Percentiles rank a stretch among this genome's conserved stretches.
Evolutionary conservation across 805 yeast genomes (phyloP).

Genomic region (Candida andamanensis): DNA sequence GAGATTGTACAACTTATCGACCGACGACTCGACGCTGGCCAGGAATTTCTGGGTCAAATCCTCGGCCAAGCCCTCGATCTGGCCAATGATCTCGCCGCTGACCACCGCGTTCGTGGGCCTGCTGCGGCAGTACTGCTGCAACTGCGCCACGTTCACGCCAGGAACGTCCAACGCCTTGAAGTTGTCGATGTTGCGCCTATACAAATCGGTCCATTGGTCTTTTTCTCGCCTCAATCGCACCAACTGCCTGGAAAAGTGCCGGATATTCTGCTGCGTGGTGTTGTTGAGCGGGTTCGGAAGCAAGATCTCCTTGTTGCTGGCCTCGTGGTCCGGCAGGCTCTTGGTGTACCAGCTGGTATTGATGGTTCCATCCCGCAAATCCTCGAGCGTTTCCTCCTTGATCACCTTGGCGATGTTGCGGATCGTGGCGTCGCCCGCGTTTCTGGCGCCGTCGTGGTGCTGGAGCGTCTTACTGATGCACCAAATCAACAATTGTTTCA

Average conservation of each 20-base stretch:
- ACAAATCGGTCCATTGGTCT: constrained; percentile 40
- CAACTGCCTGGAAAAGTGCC: constrained; percentile 42
- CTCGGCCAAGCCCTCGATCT: constrained; percentile 3
- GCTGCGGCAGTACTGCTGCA: background rate
- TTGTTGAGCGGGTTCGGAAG: constrained; percentile 59
- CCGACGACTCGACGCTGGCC: constrained; percentile 18
- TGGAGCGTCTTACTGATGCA: constrained; percentile 49
- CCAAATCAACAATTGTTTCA: constrained; percentile 69
- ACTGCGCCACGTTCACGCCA: constrained; percentile 1
- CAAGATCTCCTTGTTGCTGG: constrained; percentile 25
- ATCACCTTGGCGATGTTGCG: constrained; percentile 56
- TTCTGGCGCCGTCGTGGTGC: constrained; percentile 17
- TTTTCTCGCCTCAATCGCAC: constrained; percentile 42
- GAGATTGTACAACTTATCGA: constrained; percentile 35
- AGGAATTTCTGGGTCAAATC: constrained; percentile 13
- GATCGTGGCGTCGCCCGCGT: constrained; percentile 37
- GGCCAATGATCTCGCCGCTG: constrained; percentile 8
- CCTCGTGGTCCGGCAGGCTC: constrained; percentile 19
- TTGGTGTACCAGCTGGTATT: constrained; percentile 66
- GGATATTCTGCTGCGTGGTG: constrained; percentile 45
- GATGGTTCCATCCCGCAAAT: constrained; percentile 53
- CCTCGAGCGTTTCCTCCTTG: constrained; percentile 56
- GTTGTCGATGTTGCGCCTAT: constrained; percentile 14
- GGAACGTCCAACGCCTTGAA: constrained; percentile 7
- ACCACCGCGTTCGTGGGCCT: constrained; percentile 3